These are phyloP conservation scores for Nectriaceae sp. DNA, from an alignment of 2,329 filamentous ascomycete genomes.

Conservation along the genomic window DNA sequence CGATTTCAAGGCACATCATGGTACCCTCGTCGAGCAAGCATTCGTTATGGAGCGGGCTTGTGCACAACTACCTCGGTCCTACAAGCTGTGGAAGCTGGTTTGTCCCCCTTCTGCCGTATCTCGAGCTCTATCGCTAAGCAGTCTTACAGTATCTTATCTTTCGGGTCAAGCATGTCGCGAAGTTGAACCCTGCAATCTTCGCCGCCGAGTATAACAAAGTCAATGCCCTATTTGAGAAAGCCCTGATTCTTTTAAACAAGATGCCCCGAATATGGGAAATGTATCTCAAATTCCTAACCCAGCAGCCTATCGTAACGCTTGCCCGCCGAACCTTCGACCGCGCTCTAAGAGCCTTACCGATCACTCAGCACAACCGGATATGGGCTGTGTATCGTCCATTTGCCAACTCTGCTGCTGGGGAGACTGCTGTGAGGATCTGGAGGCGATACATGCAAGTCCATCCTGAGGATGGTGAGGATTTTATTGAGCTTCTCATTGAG, in stretches of 20 bases:
- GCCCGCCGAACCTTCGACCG: constrained; percentile 90
- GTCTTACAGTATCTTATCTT: constrained; percentile 75
- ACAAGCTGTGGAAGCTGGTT: constrained; percentile 98
- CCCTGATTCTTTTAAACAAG: constrained; percentile 92
- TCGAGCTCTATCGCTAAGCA: background rate
- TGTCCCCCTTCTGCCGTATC: constrained; percentile 16
- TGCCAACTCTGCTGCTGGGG: constrained; percentile 84
- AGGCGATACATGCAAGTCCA: constrained; percentile 95
- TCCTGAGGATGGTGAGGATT: constrained; percentile 93
- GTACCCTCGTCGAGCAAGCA: constrained; percentile 81
- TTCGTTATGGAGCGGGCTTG: constrained; percentile 89
- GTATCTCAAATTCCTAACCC: constrained; percentile 87
- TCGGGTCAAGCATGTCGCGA: constrained; percentile 76
- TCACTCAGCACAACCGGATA: constrained; percentile 94
- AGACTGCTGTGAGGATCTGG: constrained; percentile 93
- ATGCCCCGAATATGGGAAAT: constrained; percentile 99
- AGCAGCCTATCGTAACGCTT: constrained; percentile 87
- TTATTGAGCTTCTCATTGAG: constrained; percentile 83
- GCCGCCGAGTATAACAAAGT: constrained; percentile 86
- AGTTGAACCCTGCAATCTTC: constrained; percentile 80
- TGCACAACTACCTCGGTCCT: constrained; percentile 85
- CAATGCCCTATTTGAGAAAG: constrained; percentile 90
- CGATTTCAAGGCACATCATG: constrained; percentile 86
- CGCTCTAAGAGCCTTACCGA: constrained; percentile 84
- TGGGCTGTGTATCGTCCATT: constrained; percentile 93